These are phyloP conservation scores for Chaetomiaceae sp. DNA, from an alignment of 2,329 filamentous ascomycete species.

Conservation along the genomic window DNA sequence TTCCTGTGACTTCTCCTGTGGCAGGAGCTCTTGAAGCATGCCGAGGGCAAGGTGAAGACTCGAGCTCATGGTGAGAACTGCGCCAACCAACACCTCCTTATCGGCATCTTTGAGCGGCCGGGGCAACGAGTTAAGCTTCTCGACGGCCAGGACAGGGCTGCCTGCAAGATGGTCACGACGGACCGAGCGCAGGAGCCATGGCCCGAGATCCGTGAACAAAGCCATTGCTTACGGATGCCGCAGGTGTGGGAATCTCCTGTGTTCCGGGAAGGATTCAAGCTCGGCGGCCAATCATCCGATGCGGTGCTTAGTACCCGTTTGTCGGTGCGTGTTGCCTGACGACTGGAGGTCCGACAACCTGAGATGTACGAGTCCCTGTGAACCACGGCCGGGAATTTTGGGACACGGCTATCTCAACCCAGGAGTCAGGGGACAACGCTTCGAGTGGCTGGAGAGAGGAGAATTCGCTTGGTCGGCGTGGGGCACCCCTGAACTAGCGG, in stretches of 20 bases:
- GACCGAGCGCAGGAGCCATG: slow-evolving; percentile 22
- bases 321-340: too few relatives aligned
- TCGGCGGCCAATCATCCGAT: too few relatives aligned
- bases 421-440: background rate
- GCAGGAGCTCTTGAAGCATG: slow-evolving; percentile 21
- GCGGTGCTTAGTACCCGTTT: too few relatives aligned
- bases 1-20: slow-evolving; percentile 21
- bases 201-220: slow-evolving; percentile 19
- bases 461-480: too few relatives aligned
- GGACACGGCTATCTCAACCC: too few relatives aligned
- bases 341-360: too few relatives aligned
- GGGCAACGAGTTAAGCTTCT: slow-evolving; percentile 18
- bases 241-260: too few relatives aligned
- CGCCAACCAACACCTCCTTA: slow-evolving; percentile 23
- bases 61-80: slow-evolving; percentile 21
- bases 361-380: too few relatives aligned
- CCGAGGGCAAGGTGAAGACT: slow-evolving; percentile 21
- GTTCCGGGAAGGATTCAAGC: too few relatives aligned
- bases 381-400: too few relatives aligned
- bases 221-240: slow-evolving; percentile 12
- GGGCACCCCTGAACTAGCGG: too few relatives aligned
- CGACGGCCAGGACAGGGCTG: slow-evolving; percentile 19
- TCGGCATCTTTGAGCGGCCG: slow-evolving; percentile 20
- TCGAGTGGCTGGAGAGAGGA: background rate
- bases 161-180: slow-evolving; percentile 16